Evolutionary conservation across 2,329 filamentous ascomycete species (phyloP), one percentile per base, ranked within the genome.

Genomic region (Xenoacremonium recifei): DNA sequence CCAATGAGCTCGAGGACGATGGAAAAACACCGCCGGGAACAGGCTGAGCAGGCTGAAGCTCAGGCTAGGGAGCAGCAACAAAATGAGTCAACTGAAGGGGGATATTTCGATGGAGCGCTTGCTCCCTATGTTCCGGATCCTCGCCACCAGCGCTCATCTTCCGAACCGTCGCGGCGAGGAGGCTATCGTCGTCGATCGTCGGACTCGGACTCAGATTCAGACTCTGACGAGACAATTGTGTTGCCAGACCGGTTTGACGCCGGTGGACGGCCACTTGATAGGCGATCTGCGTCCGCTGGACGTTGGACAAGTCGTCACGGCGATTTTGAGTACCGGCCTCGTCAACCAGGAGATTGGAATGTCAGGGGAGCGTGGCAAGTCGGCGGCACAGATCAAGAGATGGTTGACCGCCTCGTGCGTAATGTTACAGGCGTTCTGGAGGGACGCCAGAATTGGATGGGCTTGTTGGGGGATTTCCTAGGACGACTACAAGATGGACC

Each of bases 161-260:
- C 66, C 0, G 68, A 69, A 19, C 61, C 64, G 0, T 62, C 62
- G 1, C 56, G n/a, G 62, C 1, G 58, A 67, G 36, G 60, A 62
- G 1, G 58, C 56, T 4, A 31, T 58, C 25, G 50, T 13, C 45
- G 50, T 2, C 56, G 47, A 10, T 51, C 30, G n/a, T 33, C 47
- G n/a, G 40, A 35, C 35, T 27, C 40, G 2, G 47, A 54, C 2
- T 47, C 46, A 2, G 46, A 54, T 2, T 47, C 47, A 3, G 47
- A 49, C 15, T 61, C 60, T 2, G 64, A 68, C 15, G 60, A 66
- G 4, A 61, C 68, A 1, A 73, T 77, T 47, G 48, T 63, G 3
- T 54, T 77, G 0, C 74, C 74, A 0, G 69, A 71, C 38, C 67
- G 74, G 1, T 77, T 77, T 37, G 72, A 77, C 45, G 40, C 54